Base-by-base conservation (phyloP, 805 yeast species). In the Starmera caribaea region DNA sequence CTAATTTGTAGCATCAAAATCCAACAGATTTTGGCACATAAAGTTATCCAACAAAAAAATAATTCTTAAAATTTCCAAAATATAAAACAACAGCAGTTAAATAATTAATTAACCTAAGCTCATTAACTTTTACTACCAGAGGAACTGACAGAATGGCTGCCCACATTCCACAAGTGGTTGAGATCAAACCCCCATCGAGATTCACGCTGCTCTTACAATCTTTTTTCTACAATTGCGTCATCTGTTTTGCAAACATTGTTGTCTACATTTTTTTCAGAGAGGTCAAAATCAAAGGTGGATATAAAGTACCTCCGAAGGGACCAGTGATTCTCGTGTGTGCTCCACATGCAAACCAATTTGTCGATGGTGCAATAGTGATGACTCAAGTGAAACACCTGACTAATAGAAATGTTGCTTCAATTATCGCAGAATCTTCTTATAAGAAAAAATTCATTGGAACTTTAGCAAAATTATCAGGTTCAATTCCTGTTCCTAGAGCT, bases 401-500 rank as follows among this genome's bases (percentile, higher is more conserved):
- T 2, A 72, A 79, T 3, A 69, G 96, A 44, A 69, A 84, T 41
- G 69, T 85, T 12, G 74, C 86, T 29, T 85, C 87, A 50, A 71
- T 89, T 44, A 82, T 88, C 44, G 97, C 97, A 8, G 94, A 81
- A 34, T 69, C 71, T 24, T 81, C 95, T 13, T 74, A 81, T 55
- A 63, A 72, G 38, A 71, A 73, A 35, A 66, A 62, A 34, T 66
- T 85, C 41, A 79, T 90, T 44, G 96, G 96, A 4, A 54, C 73
- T n/a, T 66, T 90, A 47, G 79, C 96, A 7, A 66, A 78, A 39
- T 67, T 77, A 34, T 83, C 85, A 45, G 69, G 78, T 53, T 73
- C 95, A 4, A 89, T 90, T 42, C 96, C 96, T 0, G 97, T 92
- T 2, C 80, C 81, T 8, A 69, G 98, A 47, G 84, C 94, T 4